Percentiles rank a stretch among this genome's conserved stretches.
These are phyloP conservation scores for Curvularia sp. DNA, from an alignment of 2,329 filamentous ascomycete genomes.

Conservation along the genomic window DNA sequence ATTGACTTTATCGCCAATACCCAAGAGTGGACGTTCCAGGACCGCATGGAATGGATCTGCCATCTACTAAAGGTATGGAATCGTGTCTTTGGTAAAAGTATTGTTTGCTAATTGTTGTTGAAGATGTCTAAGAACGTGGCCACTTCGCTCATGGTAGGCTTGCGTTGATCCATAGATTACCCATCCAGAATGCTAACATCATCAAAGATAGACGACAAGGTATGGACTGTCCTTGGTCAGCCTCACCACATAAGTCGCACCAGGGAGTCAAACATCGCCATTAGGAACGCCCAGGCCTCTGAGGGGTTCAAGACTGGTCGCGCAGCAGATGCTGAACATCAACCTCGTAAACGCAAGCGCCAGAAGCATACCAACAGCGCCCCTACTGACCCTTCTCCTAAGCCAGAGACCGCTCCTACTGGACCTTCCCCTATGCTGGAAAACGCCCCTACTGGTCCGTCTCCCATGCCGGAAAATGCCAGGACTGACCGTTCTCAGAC, in stretches of 20 bases:
- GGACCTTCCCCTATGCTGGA: no score
- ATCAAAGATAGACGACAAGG: slow-evolving; percentile 21
- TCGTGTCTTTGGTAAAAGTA: background rate
- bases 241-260: no score
- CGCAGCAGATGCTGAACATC: slow-evolving; percentile 11
- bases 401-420: no score
- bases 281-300: no score
- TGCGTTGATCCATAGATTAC: background rate
- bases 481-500: no score
- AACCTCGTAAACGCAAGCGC: slow-evolving; percentile 3
- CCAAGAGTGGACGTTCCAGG: slow-evolving; percentile 18
- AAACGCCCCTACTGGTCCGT: no score
- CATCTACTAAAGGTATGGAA: slow-evolving; percentile 15
- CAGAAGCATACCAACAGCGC: background rate
- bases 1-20: slow-evolving; percentile 21
- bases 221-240: slow-evolving; percentile 15
- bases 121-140: slow-evolving; percentile 16
- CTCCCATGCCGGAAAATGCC: no score
- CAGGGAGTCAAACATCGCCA: no score
- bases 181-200: slow-evolving; percentile 1
- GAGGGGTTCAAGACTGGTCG: slow-evolving; percentile 15
- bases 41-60: slow-evolving; percentile 23
- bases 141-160: slow-evolving; percentile 22
- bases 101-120: background rate
- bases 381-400: no score